Percentiles rank a stretch among this genome's conserved stretches.
phyloP scores from a whole-genome alignment of 306 rosid species.

The Castanea sativa region DNA sequence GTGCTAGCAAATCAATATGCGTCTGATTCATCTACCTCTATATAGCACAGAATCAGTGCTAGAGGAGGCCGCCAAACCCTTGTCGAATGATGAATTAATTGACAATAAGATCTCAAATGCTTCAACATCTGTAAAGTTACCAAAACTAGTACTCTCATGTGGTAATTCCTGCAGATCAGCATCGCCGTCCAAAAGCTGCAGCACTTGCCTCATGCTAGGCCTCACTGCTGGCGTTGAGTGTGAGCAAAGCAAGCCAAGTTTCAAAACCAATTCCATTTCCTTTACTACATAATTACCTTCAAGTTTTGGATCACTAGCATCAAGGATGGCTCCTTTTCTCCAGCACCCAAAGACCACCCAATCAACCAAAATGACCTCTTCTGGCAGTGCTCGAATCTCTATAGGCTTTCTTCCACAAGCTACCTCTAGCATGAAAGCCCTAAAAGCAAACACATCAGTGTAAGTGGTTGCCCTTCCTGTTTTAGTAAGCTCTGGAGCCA shows the following conservation, averaged over 20 bases:
- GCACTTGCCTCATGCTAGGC: conserved; percentile 57
- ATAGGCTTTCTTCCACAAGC: conserved; percentile 68
- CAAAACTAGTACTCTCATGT: not conserved
- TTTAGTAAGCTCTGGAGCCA: conserved; percentile 62
- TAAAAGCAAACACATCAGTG: conserved; percentile 61
- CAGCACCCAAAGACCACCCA: conserved; percentile 52
- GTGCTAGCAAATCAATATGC: too few relatives aligned
- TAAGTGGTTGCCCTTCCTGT: conserved; percentile 51
- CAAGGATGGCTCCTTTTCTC: conserved; percentile 41
- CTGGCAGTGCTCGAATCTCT: conserved; percentile 25
- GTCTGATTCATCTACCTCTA: too few relatives aligned
- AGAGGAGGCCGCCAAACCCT: too few relatives aligned
- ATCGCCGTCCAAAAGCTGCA: conserved; percentile 44
- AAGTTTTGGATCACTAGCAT: conserved; percentile 47
- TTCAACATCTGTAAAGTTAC: not conserved
- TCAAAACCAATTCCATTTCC: conserved; percentile 52
- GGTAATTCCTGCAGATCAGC: conserved; percentile 26
- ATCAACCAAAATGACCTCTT: conserved; percentile 48
- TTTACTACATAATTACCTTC: conserved; percentile 23
- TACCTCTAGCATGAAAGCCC: conserved; percentile 60
- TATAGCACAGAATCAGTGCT: too few relatives aligned
- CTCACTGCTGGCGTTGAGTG: conserved; percentile 40
- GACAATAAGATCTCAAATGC: too few relatives aligned
- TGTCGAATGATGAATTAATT: too few relatives aligned
- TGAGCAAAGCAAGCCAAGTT: conserved; percentile 56